Percentiles rank a stretch among this genome's conserved stretches.
Conservation (phyloP, 352 stramenopile species). For the Globisporangium viniferum region DNA sequence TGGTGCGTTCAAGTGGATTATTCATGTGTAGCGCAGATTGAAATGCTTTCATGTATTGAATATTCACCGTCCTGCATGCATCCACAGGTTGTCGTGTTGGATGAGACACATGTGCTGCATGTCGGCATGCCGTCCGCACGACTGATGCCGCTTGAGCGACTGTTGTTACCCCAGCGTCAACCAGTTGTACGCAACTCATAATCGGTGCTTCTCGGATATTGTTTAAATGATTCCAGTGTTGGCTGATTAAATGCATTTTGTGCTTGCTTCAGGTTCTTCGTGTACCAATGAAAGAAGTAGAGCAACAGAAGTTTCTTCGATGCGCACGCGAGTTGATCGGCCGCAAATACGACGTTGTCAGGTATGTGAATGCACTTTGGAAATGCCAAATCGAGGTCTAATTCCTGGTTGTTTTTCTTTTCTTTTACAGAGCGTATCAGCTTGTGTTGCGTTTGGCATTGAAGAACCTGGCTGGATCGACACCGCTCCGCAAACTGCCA, state of each 20-base stretch:
- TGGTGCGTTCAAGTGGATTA: conserved; percentile 25
- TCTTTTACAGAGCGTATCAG: conserved; percentile 42
- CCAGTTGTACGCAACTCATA: conserved; percentile 43
- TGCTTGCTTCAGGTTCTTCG: conserved; percentile 46
- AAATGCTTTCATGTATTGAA: not conserved
- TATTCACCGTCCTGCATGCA: not conserved
- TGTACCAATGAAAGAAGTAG: conserved; percentile 37
- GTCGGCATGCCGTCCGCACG: conserved; percentile 55
- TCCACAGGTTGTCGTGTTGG: conserved; percentile 56
- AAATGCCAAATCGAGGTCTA: not conserved
- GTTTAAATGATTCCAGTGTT: not conserved
- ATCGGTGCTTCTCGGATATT: not conserved
- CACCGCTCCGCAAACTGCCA: conserved; percentile 40
- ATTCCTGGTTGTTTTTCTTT: not conserved
- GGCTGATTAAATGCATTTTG: not conserved
- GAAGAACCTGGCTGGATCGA: conserved; percentile 41
- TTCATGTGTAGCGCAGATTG: not conserved
- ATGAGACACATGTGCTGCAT: conserved; percentile 58
- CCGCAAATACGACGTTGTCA: conserved; percentile 59
- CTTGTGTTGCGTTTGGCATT: conserved; percentile 56
- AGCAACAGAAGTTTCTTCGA: conserved; percentile 54
- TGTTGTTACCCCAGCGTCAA: conserved; percentile 64
- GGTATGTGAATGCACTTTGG: conserved; percentile 24
- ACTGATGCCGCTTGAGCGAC: conserved; percentile 57
- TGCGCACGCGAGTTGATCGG: conserved; percentile 59